These are phyloP conservation scores for Colletotrichum cordylinicola DNA, from an alignment of 2,329 filamentous ascomycete species.

Conservation along the genomic window DNA sequence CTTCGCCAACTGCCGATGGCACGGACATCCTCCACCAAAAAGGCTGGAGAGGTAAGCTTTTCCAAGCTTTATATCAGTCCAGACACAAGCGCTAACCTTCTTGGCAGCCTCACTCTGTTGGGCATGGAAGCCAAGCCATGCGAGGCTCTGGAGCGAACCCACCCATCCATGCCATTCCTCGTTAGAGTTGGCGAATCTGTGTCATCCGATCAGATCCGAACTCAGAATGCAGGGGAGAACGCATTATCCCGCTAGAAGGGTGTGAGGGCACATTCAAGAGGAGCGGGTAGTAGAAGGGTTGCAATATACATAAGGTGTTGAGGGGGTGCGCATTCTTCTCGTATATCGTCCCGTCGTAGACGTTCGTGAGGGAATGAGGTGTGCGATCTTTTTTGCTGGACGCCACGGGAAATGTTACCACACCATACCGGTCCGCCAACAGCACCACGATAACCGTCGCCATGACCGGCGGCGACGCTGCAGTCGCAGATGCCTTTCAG, in stretches of 20 bases:
- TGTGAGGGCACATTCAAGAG: neutral
- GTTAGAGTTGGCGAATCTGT: conserved; percentile 20
- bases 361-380: neutral
- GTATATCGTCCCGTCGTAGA: neutral
- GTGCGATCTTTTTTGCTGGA: neutral
- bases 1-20: neutral
- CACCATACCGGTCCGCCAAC: neutral
- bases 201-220: conserved; percentile 18
- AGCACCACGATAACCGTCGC: neutral
- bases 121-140: neutral
- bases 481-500: conserved; percentile 35
- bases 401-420: neutral
- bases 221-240: neutral
- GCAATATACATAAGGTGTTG: conserved; percentile 2
- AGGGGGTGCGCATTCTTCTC: neutral
- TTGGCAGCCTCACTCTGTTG: conserved; percentile 16
- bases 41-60: neutral
- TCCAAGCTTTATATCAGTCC: conserved; percentile 5
- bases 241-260: neutral
- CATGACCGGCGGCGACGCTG: conserved; percentile 16
- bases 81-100: conserved; percentile 19
- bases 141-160: neutral
- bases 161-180: neutral
- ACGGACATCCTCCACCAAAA: neutral
- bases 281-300: neutral